Base-by-base conservation (phyloP, 2,329 filamentous ascomycete genomes). In the Penicillium sp. region DNA sequence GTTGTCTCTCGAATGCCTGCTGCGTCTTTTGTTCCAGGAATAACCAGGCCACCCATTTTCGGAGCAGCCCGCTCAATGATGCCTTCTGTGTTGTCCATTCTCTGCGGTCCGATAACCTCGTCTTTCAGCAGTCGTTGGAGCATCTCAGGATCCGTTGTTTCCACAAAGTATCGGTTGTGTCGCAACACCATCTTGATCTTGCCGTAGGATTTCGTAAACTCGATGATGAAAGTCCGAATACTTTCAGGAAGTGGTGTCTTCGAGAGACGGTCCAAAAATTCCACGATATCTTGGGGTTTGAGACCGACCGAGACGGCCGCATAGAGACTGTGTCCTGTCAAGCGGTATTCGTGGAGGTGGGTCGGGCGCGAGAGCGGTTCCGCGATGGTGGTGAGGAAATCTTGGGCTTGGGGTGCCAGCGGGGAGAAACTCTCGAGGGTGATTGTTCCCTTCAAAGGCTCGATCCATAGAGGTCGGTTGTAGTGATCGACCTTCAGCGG, bases 151-250 rank as follows among this genome's bases (percentile, higher is more conserved):
- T 97, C 93, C 18, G 89, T 88, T 66, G 90, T 97, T 75, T 99
- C 94, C 57, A 97, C 87, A 64, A 89, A 97, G 73, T 96, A 97
- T 61, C 90, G 89, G 58, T 93, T 97, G 66, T 97, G 89, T 72
- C 96, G 96, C 59, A 97, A 75, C 42, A 97, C 94, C 49, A 97
- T 84, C 72, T 96, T 94, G 51, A 97, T 92, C 74, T 97, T 97
- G 60, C 94, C 94, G 70, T 94, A 97, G 48, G 90, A 94, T 60
- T 90, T 87, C 5, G 92, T 96, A 58, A 91, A 94, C 56, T 86
- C 86, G 61, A 93, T 80, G 60, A 88, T 93, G 71, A 93, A 97
- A 8, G 84, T 79, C 57, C 87, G 83, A 57, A 97, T 89, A 45
- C 86, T 84, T n/a, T 89, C 83, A 0, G 93, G 92, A 11, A 97